These are phyloP conservation scores for Jatropha multifida DNA, from an alignment of 441 rosid genomes.

Conservation along the genomic window DNA sequence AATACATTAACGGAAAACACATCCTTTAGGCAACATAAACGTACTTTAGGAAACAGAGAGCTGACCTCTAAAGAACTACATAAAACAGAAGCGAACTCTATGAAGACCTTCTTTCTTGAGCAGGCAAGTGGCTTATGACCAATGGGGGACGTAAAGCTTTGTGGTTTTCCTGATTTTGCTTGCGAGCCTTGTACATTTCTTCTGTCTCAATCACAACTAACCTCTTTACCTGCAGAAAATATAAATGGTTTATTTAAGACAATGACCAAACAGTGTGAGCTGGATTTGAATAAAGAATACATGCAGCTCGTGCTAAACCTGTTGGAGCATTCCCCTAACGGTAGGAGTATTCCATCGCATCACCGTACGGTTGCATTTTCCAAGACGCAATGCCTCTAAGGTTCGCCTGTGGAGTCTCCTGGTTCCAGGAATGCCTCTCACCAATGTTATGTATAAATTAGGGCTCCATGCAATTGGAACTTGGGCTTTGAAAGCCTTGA, in stretches of 20 bases:
- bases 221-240: constrained; percentile 65
- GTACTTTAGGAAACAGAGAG: background rate
- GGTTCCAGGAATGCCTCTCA: constrained; percentile 90
- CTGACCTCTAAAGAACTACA: constrained; percentile 17
- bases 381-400: constrained; percentile 81
- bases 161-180: constrained; percentile 60
- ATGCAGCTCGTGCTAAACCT: constrained; percentile 40
- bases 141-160: constrained; percentile 61
- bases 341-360: constrained; percentile 81
- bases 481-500: constrained; percentile 74
- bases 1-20: background rate
- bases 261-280: background rate
- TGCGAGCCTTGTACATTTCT: constrained; percentile 90
- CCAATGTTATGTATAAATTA: constrained; percentile 75
- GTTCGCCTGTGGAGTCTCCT: constrained; percentile 91
- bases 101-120: constrained; percentile 40
- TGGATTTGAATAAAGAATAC: background rate
- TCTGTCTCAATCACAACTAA: constrained; percentile 85
- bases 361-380: constrained; percentile 88
- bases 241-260: background rate
- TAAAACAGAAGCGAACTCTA: constrained; percentile 12
- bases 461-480: constrained; percentile 80
- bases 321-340: constrained; percentile 86
- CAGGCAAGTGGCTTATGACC: constrained; percentile 57
- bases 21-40: background rate